Percentiles rank a stretch among this genome's conserved stretches.
phyloP scores from a whole-genome alignment of 305 asterid species.

The Lippia alba region DNA sequence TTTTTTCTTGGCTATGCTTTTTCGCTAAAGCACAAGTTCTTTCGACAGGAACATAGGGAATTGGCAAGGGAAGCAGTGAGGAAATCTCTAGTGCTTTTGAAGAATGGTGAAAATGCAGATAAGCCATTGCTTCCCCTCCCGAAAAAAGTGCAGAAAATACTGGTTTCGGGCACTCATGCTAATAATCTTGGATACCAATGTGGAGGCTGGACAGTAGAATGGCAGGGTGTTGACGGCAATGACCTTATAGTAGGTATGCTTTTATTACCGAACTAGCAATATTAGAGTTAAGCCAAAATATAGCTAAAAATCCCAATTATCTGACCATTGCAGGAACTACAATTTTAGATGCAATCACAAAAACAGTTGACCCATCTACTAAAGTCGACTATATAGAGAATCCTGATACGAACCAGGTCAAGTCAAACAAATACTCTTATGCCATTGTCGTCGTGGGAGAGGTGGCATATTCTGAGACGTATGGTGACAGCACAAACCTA shows the following conservation, averaged over 20 bases:
- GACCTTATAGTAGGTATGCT: conserved; percentile 53
- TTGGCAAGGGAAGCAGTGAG: conserved; percentile 68
- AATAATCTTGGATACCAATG: conserved; percentile 67
- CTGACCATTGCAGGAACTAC: conserved; percentile 53
- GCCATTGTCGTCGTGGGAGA: conserved; percentile 67
- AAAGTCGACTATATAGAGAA: conserved; percentile 48
- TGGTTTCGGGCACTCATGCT: conserved; percentile 64
- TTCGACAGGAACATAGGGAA: conserved; percentile 54
- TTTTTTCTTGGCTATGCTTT: neutral
- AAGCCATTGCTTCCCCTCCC: conserved; percentile 55
- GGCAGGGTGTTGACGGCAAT: conserved; percentile 64
- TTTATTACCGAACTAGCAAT: neutral
- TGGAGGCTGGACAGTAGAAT: conserved; percentile 69
- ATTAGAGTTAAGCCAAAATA: no score
- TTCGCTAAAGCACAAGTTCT: conserved; percentile 7
- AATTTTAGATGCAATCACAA: conserved; percentile 50
- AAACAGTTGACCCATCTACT: conserved; percentile 57
- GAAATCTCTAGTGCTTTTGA: conserved; percentile 62
- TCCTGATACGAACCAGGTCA: conserved; percentile 44
- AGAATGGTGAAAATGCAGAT: conserved; percentile 47
- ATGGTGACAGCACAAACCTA: conserved; percentile 56
- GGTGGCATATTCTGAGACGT: conserved; percentile 52
- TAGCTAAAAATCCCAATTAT: neutral
- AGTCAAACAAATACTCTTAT: conserved; percentile 46
- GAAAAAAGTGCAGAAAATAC: conserved; percentile 48